Evolutionary conservation across 345 rosid species (phyloP).

Genomic region (Atalantia buxifolia): DNA sequence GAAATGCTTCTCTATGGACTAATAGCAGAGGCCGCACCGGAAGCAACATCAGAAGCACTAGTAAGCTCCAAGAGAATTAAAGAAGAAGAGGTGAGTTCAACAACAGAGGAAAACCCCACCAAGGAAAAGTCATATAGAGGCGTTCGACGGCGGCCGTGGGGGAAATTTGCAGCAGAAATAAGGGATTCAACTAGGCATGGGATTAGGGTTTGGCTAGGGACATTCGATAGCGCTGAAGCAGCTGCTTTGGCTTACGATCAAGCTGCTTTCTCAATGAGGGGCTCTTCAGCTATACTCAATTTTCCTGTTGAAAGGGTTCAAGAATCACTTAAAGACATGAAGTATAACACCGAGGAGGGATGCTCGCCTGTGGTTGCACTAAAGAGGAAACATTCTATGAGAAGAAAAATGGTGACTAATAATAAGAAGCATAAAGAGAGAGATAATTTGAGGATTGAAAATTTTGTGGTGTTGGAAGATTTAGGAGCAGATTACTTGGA

Average conservation of each 20-base stretch:
- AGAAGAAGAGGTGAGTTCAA: constrained; percentile 52
- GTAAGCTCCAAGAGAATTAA: constrained; percentile 16
- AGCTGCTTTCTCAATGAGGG: constrained; percentile 73
- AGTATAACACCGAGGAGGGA: constrained; percentile 45
- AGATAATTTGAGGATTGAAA: constrained; percentile 31
- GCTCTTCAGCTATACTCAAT: constrained; percentile 50
- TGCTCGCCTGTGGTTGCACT: constrained; percentile 88
- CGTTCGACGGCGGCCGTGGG: constrained; percentile 78
- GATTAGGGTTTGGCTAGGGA: constrained; percentile 65
- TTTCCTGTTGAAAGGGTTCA: constrained; percentile 66
- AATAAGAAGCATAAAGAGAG: constrained; percentile 32
- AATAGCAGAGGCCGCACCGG: constrained; percentile 42
- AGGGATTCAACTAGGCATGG: constrained; percentile 69
- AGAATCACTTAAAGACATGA: constrained; percentile 64
- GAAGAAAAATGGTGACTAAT: constrained; percentile 44
- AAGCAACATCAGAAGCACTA: constrained; percentile 16
- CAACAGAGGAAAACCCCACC: constrained; percentile 22
- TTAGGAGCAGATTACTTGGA: constrained; percentile 77
- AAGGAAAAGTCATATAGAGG: constrained; percentile 62
- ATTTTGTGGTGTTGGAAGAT: constrained; percentile 73
- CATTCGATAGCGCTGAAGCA: constrained; percentile 71
- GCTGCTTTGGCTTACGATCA: constrained; percentile 78
- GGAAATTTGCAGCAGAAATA: constrained; percentile 77
- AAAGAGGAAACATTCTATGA: constrained; percentile 77
- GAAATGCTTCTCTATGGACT: constrained; percentile 84